Percentiles rank a stretch among this genome's conserved stretches.
Conservation (phyloP, 768 basidiomycete species). For the Auriscalpium orientale region DNA sequence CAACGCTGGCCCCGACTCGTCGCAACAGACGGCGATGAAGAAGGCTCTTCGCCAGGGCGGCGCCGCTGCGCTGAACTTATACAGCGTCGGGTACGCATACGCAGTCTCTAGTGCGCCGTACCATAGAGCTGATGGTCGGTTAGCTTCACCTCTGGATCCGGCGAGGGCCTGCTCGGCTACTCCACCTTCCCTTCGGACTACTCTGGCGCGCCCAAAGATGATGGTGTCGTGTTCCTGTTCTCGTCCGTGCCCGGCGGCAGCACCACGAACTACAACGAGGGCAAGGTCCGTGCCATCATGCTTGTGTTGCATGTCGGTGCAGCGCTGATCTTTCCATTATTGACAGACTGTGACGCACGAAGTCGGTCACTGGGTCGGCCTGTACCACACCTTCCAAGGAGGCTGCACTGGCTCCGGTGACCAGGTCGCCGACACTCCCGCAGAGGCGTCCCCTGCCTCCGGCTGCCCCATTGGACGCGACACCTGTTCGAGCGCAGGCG, state of each 20-base stretch:
- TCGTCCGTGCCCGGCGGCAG: conserved; percentile 33
- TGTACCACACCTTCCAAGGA: conserved; percentile 54
- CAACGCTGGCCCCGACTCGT: conserved; percentile 27
- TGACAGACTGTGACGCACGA: conserved; percentile 45
- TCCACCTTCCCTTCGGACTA: conserved; percentile 45
- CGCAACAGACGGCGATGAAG: conserved; percentile 43
- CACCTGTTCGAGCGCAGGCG: conserved; percentile 21
- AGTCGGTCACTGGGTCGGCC: conserved; percentile 54
- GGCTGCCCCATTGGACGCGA: conserved; percentile 29
- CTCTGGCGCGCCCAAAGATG: conserved; percentile 32
- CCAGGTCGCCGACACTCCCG: conserved; percentile 37
- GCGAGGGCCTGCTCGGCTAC: conserved; percentile 43
- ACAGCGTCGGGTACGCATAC: conserved; percentile 38
- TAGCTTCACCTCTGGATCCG: conserved; percentile 32
- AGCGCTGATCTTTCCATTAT: neutral
- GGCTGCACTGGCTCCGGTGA: conserved; percentile 36
- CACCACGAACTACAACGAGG: conserved; percentile 30
- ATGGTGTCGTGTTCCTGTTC: conserved; percentile 36
- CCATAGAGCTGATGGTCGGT: neutral
- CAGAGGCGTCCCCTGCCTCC: conserved; percentile 33
- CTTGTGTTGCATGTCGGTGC: neutral
- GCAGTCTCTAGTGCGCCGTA: neutral
- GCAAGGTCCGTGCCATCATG: conserved; percentile 13
- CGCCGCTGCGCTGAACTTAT: conserved; percentile 37
- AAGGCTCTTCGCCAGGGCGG: conserved; percentile 33